phyloP scores from a whole-genome alignment of 78 protist genomes.

The slime mould (Dictyostelium discoideum) region DNA sequence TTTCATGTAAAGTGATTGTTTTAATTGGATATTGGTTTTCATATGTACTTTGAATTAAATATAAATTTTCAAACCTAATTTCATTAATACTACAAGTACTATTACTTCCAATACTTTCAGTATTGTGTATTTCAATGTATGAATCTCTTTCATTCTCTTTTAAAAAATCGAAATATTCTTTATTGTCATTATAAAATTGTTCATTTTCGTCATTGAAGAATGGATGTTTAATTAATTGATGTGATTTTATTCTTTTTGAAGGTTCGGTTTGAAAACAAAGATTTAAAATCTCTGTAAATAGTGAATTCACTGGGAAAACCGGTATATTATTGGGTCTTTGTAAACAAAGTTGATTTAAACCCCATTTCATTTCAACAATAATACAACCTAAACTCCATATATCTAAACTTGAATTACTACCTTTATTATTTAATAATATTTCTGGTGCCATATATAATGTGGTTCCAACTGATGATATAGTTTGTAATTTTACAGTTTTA shows the following conservation, averaged over 20 bases:
- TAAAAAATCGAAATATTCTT: not conserved
- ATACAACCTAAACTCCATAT: conserved; percentile 91
- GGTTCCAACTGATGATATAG: not conserved
- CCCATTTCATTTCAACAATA: conserved; percentile 75
- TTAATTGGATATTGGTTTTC: not conserved
- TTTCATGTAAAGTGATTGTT: not conserved
- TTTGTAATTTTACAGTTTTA: not conserved
- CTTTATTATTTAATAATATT: not conserved
- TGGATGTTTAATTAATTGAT: not conserved
- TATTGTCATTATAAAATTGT: not conserved
- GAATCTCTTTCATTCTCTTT: too few species aligned
- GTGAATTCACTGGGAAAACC: not conserved
- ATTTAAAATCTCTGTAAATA: not conserved
- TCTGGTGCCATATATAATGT: not conserved
- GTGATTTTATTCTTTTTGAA: not conserved
- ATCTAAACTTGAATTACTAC: conserved; percentile 35
- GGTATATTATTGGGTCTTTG: not conserved
- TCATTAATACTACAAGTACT: not conserved
- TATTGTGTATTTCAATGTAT: too few species aligned
- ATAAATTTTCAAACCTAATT: not conserved
- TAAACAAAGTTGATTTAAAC: not conserved
- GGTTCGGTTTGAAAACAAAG: not conserved
- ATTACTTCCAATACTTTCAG: not conserved
- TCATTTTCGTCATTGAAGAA: too few species aligned
- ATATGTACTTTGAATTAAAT: not conserved